phyloP scores from a whole-genome alignment of 805 yeast species.

The Spathaspora arborariae region DNA sequence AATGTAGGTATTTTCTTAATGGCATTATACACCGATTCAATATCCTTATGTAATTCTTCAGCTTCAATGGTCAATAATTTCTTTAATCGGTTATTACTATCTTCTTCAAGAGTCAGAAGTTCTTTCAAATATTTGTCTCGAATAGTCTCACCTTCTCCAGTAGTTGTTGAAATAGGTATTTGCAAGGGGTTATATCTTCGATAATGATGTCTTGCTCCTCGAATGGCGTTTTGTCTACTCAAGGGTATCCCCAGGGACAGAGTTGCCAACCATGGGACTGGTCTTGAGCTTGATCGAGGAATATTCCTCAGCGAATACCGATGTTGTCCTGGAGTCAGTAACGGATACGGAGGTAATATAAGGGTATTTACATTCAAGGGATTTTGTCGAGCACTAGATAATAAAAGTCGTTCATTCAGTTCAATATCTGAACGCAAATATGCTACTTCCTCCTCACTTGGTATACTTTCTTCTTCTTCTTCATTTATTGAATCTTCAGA shows the following conservation, averaged over 20 bases:
- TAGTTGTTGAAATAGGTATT: neutral
- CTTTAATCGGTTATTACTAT: slow-evolving; percentile 1
- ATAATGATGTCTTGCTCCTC: slow-evolving; percentile 10
- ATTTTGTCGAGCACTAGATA: slow-evolving; percentile 25
- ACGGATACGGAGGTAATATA: neutral
- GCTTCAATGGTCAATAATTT: slow-evolving; percentile 7
- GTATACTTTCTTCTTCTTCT: slow-evolving; percentile 6
- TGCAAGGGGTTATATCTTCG: slow-evolving; percentile 1
- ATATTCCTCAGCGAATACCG: slow-evolving; percentile 1
- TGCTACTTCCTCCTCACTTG: slow-evolving; percentile 9
- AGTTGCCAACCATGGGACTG: neutral
- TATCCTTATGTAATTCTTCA: slow-evolving; percentile 8
- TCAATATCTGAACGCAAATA: slow-evolving; percentile 1
- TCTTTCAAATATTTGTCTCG: neutral
- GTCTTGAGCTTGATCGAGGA: neutral
- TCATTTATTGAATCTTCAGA: neutral
- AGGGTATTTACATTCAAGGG: slow-evolving; percentile 16
- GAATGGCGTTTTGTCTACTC: slow-evolving; percentile 31
- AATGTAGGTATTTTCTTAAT: neutral
- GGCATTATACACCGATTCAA: slow-evolving; percentile 4
- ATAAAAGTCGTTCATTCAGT: slow-evolving; percentile 17
- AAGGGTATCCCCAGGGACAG: slow-evolving; percentile 19
- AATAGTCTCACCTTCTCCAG: neutral
- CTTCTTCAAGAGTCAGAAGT: neutral
- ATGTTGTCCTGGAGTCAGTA: neutral